Evolutionary conservation across 768 basidiomycete genomes (phyloP).

Genomic region (Lactarius vividus): DNA sequence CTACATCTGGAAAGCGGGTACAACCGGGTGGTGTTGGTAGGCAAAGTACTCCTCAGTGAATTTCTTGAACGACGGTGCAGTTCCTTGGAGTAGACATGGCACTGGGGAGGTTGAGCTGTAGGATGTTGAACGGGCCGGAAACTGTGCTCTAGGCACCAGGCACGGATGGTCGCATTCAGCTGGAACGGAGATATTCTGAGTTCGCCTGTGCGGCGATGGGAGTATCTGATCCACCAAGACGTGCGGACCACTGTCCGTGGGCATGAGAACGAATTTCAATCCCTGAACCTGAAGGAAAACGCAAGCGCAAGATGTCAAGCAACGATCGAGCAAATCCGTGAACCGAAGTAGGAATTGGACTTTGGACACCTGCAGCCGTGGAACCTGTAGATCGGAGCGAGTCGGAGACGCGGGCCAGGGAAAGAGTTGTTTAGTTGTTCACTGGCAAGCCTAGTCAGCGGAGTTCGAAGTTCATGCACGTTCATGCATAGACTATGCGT

Average conservation of each 20-base stretch:
- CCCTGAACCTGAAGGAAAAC: no score
- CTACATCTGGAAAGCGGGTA: constrained; percentile 93
- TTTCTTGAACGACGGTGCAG: constrained; percentile 73
- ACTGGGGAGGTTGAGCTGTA: constrained; percentile 88
- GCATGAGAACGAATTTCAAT: no score
- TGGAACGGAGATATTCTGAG: constrained; percentile 88
- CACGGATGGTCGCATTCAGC: constrained; percentile 76
- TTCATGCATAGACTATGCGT: no score
- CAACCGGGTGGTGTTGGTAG: constrained; percentile 76
- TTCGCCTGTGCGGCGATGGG: constrained; percentile 88
- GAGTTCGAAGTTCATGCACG: no score
- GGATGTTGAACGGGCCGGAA: constrained; percentile 81
- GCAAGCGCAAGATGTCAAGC: no score
- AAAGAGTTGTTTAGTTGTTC: no score
- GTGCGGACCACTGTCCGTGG: constrained; percentile 55
- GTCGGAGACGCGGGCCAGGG: no score
- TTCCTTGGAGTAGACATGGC: constrained; percentile 82
- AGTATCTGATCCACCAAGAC: constrained; percentile 92
- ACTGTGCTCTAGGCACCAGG: constrained; percentile 84
- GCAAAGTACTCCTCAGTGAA: constrained; percentile 73
- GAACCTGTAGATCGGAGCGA: no score
- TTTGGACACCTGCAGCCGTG: no score
- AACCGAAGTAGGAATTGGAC: no score
- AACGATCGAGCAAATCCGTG: no score
- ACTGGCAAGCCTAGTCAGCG: no score